Percentiles rank a stretch among this genome's conserved stretches.
phyloP scores from a whole-genome alignment of 108 stramenopile species.

The Parietichytrium sp. region DNA sequence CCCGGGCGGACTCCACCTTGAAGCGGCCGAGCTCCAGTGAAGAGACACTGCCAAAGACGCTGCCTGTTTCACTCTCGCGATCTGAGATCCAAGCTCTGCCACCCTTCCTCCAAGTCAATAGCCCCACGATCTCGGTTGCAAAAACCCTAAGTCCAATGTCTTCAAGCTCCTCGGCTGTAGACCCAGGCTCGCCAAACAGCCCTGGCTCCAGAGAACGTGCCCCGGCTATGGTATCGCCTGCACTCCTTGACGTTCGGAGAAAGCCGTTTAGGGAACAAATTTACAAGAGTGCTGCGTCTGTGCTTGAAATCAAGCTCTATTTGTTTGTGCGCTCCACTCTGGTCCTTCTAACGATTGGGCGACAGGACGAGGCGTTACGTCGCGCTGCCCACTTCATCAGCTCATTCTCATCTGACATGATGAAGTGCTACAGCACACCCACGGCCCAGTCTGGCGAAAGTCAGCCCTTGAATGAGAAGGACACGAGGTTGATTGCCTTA shows the following conservation, averaged over 20 bases:
- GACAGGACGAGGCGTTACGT: constrained; percentile 15
- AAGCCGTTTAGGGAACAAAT: constrained; percentile 21
- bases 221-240: too few relatives aligned
- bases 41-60: too few relatives aligned
- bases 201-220: too few relatives aligned
- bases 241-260: constrained; percentile 1
- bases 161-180: too few relatives aligned
- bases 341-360: background rate
- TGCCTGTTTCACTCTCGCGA: too few relatives aligned
- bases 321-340: constrained; percentile 32
- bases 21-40: too few relatives aligned
- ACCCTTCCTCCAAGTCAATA: too few relatives aligned
- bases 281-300: constrained; percentile 17
- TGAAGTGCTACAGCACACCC: background rate
- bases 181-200: too few relatives aligned
- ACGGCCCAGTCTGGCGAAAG: background rate
- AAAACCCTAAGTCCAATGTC: too few relatives aligned
- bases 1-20: too few relatives aligned
- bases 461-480: constrained; percentile 5
- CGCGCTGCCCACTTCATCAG: constrained; percentile 1
- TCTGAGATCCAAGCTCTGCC: too few relatives aligned
- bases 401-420: background rate
- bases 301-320: background rate
- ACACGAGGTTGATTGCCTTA: background rate
- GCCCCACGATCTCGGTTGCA: too few relatives aligned